Evolutionary conservation across 805 yeast genomes (phyloP), one percentile per base, ranked within the genome.

Genomic region (Teunomyces aglyptinius): DNA sequence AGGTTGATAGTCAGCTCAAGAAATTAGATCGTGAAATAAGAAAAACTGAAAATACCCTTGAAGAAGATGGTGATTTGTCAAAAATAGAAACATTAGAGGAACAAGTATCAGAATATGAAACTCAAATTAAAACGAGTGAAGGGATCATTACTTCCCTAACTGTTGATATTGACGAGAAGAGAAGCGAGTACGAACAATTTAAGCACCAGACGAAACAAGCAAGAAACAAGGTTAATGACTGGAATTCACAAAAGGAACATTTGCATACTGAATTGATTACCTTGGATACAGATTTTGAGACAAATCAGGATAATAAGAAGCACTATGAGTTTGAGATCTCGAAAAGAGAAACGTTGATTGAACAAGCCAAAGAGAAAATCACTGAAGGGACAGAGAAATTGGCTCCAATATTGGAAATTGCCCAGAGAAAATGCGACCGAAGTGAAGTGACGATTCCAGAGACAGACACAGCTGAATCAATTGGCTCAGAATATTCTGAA

Each of bases 401-500:
- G 18, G 26, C 45, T 6, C 61, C 59, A n/a, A 43, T 59, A 7
- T 45, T 54, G 10, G 49, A 26, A 12, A 54, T 53, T 24, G 77
- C 76, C 3, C 59, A 62, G 49, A 54, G 64, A 22, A 69, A 74
- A 41, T 83, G 89, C 54, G 49, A 73, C 0, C 58, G 77, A 34
- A 81, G 75, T 6, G 77, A 74, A 15, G 75, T 82, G 1, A 61
- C 61, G 3, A 51, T 73, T 1, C 48, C 62, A 4, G 71, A 67
- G 0, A 60, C 73, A 0, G 76, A 75, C 33, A 68, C 77, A 1
- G 63, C 69, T 12, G 80, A 79, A 5, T 69, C 75, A 1, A 76
- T 85, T 10, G 75, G 73, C 19, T 50, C 58, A 2, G 85, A 82
- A 55, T 72, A 81, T 43, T 68, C 65, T 19, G 67, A 62, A 15